Conservation (phyloP, 257 asterid species). For the Plantago elongata region DNA sequence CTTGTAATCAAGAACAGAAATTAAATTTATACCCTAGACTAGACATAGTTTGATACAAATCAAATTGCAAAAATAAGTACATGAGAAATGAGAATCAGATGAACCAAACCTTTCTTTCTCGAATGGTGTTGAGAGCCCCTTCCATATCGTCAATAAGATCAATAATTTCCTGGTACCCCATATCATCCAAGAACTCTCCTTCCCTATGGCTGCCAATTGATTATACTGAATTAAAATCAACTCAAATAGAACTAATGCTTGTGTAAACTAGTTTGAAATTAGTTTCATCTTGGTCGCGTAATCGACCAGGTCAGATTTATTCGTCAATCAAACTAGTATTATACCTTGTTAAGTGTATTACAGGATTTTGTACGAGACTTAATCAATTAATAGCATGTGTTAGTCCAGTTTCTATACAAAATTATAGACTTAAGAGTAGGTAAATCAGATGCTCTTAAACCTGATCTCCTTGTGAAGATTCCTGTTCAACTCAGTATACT, state of each 20-base stretch:
- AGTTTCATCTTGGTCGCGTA: too few species aligned
- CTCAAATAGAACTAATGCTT: not conserved
- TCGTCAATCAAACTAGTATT: too few species aligned
- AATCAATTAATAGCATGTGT: not conserved
- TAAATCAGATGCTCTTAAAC: constrained; percentile 21
- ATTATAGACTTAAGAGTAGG: too few species aligned
- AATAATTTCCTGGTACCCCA: constrained; percentile 41
- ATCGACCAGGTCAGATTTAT: too few species aligned
- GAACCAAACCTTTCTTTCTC: constrained; percentile 39
- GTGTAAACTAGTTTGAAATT: too few species aligned
- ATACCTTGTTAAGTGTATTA: too few species aligned
- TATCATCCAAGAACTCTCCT: constrained; percentile 56
- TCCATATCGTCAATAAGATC: constrained; percentile 46
- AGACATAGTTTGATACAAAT: too few species aligned
- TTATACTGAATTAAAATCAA: not conserved
- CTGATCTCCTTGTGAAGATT: constrained; percentile 78
- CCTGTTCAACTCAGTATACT: constrained; percentile 70
- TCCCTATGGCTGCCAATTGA: constrained; percentile 36
- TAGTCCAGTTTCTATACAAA: too few species aligned
- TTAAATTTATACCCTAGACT: too few species aligned
- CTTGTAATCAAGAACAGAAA: too few species aligned
- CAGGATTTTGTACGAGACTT: too few species aligned
- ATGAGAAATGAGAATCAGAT: not conserved
- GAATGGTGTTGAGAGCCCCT: constrained; percentile 35
- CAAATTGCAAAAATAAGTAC: too few species aligned